Evolutionary conservation across 768 basidiomycete species (phyloP).

Genomic region (Calocybe cyanea): DNA sequence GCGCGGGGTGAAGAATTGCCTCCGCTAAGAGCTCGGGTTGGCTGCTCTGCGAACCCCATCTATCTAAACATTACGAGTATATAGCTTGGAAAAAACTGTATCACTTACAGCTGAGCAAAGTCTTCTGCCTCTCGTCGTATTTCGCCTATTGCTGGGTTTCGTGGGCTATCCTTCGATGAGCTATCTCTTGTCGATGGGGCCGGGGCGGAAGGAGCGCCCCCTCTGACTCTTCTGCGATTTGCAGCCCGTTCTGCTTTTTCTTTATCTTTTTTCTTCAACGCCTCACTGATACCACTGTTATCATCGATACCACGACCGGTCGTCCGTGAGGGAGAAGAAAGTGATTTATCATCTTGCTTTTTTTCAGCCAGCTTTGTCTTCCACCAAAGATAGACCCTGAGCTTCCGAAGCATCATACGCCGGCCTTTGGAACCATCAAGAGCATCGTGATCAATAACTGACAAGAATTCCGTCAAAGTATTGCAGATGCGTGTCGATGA

Average conservation of each 20-base stretch:
- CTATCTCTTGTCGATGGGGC: constrained; percentile 11
- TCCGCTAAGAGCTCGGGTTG: constrained; percentile 16
- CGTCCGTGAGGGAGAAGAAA: constrained; percentile 19
- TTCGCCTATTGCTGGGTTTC: constrained; percentile 26
- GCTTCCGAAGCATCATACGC: constrained; percentile 74
- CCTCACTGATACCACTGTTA: constrained; percentile 64
- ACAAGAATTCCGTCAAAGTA: constrained; percentile 77
- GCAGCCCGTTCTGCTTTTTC: constrained; percentile 54
- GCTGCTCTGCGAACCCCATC: constrained; percentile 32
- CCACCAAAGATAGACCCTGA: constrained; percentile 78
- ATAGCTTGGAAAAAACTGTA: neutral
- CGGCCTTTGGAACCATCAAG: constrained; percentile 63
- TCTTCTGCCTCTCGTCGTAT: constrained; percentile 45
- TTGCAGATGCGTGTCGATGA: constrained; percentile 72
- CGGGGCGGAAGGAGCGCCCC: constrained; percentile 51
- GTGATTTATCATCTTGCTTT: constrained; percentile 30
- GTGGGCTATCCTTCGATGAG: constrained; percentile 13
- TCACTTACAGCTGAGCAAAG: constrained; percentile 57
- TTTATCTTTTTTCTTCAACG: constrained; percentile 72
- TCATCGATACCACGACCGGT: constrained; percentile 24
- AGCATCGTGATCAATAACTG: constrained; percentile 53
- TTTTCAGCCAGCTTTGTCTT: constrained; percentile 50
- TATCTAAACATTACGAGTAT: constrained; percentile 10
- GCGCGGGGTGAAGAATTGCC: constrained; percentile 21
- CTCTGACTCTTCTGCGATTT: constrained; percentile 71